Conservation (phyloP, 192 early-diverging fungal species). For the Coemansia sp. region DNA sequence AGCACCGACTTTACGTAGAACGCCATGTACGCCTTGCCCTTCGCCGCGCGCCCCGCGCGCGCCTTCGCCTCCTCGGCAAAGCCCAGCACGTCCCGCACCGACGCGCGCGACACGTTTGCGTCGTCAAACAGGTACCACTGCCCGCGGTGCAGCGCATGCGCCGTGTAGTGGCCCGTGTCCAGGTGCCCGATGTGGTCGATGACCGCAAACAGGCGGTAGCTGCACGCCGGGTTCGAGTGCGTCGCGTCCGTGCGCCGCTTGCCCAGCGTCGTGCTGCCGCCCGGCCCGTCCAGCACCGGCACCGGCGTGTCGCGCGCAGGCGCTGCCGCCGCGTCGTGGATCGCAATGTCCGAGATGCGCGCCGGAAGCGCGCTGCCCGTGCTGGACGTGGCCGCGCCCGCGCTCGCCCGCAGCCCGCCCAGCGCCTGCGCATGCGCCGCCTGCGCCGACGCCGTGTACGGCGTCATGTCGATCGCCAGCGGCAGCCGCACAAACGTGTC, state of each 20-base stretch:
- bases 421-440: slow-evolving; percentile 45
- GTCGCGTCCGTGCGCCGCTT: slow-evolving; percentile 30
- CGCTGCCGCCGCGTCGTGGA: neutral
- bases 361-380: slow-evolving; percentile 42
- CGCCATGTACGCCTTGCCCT: slow-evolving; percentile 75
- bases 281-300: slow-evolving; percentile 29
- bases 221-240: slow-evolving; percentile 64
- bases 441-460: slow-evolving; percentile 71
- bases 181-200: slow-evolving; percentile 88
- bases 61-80: slow-evolving; percentile 59
- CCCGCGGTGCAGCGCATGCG: slow-evolving; percentile 72
- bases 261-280: slow-evolving; percentile 25
- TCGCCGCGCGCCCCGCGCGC: slow-evolving; percentile 35
- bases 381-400: slow-evolving; percentile 27
- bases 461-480: slow-evolving; percentile 84
- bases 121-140: slow-evolving; percentile 94
- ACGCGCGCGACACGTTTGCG: slow-evolving; percentile 66
- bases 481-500: slow-evolving; percentile 87
- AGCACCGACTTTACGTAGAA: slow-evolving; percentile 76
- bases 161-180: slow-evolving; percentile 95
- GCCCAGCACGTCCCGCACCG: slow-evolving; percentile 69
- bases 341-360: slow-evolving; percentile 15
- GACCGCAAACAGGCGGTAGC: slow-evolving; percentile 88
- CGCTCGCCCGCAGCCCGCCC: slow-evolving; percentile 29
- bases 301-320: slow-evolving; percentile 13